Conservation (phyloP, 352 stramenopile genomes). For the Peronospora tabacina region DNA sequence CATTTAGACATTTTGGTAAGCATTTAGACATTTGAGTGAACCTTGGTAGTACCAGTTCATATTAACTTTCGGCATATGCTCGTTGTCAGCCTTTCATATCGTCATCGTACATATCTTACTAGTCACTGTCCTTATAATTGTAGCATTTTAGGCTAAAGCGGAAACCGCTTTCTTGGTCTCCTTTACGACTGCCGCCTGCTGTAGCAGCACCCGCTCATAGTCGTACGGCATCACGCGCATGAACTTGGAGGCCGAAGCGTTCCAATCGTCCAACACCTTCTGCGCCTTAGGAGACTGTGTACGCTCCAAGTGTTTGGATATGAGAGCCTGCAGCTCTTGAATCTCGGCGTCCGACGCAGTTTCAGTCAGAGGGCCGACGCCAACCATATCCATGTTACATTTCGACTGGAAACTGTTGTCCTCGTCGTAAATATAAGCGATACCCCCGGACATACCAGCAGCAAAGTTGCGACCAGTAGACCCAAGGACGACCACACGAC, state of each 20-base stretch:
- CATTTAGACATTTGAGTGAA: too few relatives aligned
- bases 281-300: slow-evolving; percentile 84
- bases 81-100: too few relatives aligned
- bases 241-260: slow-evolving; percentile 43
- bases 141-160: slow-evolving; percentile 14
- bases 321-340: slow-evolving; percentile 76
- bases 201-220: slow-evolving; percentile 54
- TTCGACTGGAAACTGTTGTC: slow-evolving; percentile 86
- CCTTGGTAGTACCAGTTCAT: too few relatives aligned
- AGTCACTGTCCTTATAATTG: neutral
- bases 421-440: slow-evolving; percentile 95
- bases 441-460: slow-evolving; percentile 93
- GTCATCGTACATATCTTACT: neutral
- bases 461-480: slow-evolving; percentile 94
- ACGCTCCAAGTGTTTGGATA: slow-evolving; percentile 84
- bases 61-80: too few relatives aligned
- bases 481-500: slow-evolving; percentile 89
- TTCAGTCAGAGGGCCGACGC: slow-evolving; percentile 53
- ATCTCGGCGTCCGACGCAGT: slow-evolving; percentile 64
- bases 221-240: slow-evolving; percentile 62
- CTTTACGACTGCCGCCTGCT: slow-evolving; percentile 31
- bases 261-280: slow-evolving; percentile 88
- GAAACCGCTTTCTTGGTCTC: slow-evolving; percentile 26
- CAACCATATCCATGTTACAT: slow-evolving; percentile 96
- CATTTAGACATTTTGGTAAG: too few relatives aligned